Evolutionary conservation across 768 basidiomycete species (phyloP).

Genomic region (Strobilomyces dryophilus): DNA sequence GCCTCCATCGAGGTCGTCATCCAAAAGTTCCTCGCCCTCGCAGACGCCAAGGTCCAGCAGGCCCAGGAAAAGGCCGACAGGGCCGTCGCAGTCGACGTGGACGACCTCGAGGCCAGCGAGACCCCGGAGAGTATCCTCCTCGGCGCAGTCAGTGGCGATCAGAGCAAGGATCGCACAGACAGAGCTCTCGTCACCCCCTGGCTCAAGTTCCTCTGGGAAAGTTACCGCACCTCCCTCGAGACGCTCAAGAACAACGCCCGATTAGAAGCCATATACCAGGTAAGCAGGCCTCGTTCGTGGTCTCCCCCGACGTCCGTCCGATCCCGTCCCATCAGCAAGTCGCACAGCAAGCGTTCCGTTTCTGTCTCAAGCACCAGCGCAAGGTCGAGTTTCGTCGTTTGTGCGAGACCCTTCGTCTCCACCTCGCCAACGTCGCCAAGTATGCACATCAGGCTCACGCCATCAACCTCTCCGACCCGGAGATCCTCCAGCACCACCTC

Average conservation of each 20-base stretch:
- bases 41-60: constrained; percentile 78
- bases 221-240: constrained; percentile 92
- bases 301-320: neutral
- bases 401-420: constrained; percentile 93
- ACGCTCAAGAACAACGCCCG: constrained; percentile 94
- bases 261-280: constrained; percentile 92
- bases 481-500: constrained; percentile 91
- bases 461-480: constrained; percentile 93
- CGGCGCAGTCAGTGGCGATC: constrained; percentile 84
- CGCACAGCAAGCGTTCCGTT: constrained; percentile 95
- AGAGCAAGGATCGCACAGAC: constrained; percentile 93
- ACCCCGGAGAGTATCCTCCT: constrained; percentile 91
- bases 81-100: constrained; percentile 73
- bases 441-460: constrained; percentile 91
- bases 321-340: constrained; percentile 57
- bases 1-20: constrained; percentile 90
- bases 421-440: constrained; percentile 91
- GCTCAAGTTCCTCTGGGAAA: constrained; percentile 99
- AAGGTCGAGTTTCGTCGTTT: constrained; percentile 93
- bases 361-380: constrained; percentile 87
- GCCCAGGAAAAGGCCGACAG: constrained; percentile 85
- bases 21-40: constrained; percentile 74
- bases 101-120: constrained; percentile 94
- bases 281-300: constrained; percentile 30
- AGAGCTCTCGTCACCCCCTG: constrained; percentile 93